Conservation (phyloP, 2,329 filamentous ascomycete species). For the Cercospora nicotianae region DNA sequence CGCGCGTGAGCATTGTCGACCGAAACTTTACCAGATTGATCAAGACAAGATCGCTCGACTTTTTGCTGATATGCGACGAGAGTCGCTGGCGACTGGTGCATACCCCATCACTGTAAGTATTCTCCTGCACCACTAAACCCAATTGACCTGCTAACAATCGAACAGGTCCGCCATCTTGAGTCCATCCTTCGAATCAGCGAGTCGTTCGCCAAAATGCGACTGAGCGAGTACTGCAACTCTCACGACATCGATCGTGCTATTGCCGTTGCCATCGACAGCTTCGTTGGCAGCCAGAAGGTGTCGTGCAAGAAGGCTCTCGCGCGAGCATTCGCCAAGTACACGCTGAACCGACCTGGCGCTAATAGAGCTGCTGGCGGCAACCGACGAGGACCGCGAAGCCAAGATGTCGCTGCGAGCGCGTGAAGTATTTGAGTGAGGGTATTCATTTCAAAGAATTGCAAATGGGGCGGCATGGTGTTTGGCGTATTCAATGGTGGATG, state of each 20-base stretch:
- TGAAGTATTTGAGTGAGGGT: slow-evolving; percentile 4
- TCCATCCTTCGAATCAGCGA: slow-evolving; percentile 96
- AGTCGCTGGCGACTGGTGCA: slow-evolving; percentile 88
- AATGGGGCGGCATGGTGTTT: neutral
- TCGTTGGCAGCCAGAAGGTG: slow-evolving; percentile 94
- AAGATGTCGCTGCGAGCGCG: slow-evolving; percentile 28
- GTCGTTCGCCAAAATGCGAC: slow-evolving; percentile 93
- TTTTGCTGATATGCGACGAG: slow-evolving; percentile 93
- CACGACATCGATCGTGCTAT: slow-evolving; percentile 96
- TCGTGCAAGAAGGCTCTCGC: slow-evolving; percentile 96
- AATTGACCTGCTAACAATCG: slow-evolving; percentile 11
- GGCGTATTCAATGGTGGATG: neutral
- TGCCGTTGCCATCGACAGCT: slow-evolving; percentile 92
- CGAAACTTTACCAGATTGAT: slow-evolving; percentile 96
- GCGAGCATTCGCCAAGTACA: slow-evolving; percentile 93
- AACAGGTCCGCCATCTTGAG: slow-evolving; percentile 90
- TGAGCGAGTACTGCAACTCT: slow-evolving; percentile 90
- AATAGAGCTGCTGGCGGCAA: slow-evolving; percentile 31
- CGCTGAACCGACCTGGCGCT: slow-evolving; percentile 48
- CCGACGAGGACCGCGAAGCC: slow-evolving; percentile 16
- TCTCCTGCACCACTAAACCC: too few relatives aligned
- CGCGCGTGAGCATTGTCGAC: slow-evolving; percentile 81
- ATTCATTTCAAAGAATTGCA: neutral
- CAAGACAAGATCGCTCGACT: slow-evolving; percentile 93
- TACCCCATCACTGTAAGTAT: slow-evolving; percentile 98